Percentiles rank a stretch among this genome's conserved stretches.
Evolutionary conservation across 495 filamentous ascomycete genomes (phyloP).

Genomic region (Daldinia caldariorum): DNA sequence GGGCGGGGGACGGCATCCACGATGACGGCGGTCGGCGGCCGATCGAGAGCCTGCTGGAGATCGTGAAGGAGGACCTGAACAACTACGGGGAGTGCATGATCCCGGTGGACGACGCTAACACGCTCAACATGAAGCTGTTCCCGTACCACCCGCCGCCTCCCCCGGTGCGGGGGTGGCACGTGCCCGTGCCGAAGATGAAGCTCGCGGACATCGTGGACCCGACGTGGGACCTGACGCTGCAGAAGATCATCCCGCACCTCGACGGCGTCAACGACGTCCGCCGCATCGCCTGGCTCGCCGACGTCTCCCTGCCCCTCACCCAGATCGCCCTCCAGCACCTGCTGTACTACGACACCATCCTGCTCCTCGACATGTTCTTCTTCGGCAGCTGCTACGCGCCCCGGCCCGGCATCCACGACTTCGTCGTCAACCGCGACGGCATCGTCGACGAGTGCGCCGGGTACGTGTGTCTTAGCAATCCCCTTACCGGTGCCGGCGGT

Average conservation of each 20-base stretch:
- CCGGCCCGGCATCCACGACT: conserved; percentile 75
- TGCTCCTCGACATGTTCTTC: conserved; percentile 91
- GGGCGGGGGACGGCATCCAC: conserved; percentile 48
- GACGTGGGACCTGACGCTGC: conserved; percentile 92
- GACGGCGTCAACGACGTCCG: conserved; percentile 89
- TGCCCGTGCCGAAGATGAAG: conserved; percentile 87
- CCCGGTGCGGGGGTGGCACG: conserved; percentile 82
- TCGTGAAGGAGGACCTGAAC: conserved; percentile 92
- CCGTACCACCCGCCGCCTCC: conserved; percentile 81
- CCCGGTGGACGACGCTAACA: conserved; percentile 91
- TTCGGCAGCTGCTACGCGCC: conserved; percentile 90
- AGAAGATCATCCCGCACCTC: conserved; percentile 81
- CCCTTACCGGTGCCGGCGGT: conserved; percentile 9
- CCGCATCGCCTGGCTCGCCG: conserved; percentile 81
- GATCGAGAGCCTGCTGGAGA: conserved; percentile 86
- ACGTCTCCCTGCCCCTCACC: conserved; percentile 84
- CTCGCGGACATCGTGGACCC: conserved; percentile 76
- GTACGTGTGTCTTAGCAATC: conserved; percentile 68
- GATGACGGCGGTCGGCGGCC: conserved; percentile 50
- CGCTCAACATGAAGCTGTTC: conserved; percentile 95
- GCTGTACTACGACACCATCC: conserved; percentile 86
- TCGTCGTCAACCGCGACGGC: conserved; percentile 71
- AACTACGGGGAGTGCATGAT: conserved; percentile 99
- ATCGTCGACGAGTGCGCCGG: conserved; percentile 86
- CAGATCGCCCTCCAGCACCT: conserved; percentile 87